Percentiles rank a stretch among this genome's conserved stretches.
phyloP scores from a whole-genome alignment of 331 rosid genomes.

The Phaseolus coccineus region DNA sequence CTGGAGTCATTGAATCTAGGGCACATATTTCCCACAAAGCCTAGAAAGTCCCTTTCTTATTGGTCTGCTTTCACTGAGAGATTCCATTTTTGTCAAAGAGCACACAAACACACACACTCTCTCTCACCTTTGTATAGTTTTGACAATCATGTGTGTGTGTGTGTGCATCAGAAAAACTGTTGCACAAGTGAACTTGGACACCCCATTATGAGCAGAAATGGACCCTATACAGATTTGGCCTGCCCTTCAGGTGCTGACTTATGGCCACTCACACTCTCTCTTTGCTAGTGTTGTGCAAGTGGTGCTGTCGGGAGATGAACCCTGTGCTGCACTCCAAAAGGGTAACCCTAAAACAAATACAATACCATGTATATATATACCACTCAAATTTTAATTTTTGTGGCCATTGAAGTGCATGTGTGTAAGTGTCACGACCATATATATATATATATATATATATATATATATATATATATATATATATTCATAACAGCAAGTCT shows the following conservation, averaged over 20 bases:
- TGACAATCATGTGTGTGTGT: not conserved
- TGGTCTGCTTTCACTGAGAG: conserved; percentile 42
- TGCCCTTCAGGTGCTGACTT: conserved; percentile 45
- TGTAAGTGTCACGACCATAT: not conserved
- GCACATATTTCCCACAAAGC: conserved; percentile 36
- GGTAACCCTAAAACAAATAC: not conserved
- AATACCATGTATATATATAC: not conserved
- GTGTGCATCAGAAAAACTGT: conserved; percentile 5
- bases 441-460: not conserved
- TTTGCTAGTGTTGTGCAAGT: conserved; percentile 42
- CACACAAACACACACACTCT: not conserved
- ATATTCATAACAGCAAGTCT: no score
- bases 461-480: not conserved
- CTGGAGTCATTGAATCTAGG: conserved; percentile 39
- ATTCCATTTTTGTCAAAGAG: conserved; percentile 50
- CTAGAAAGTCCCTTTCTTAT: conserved; percentile 47
- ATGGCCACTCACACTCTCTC: conserved; percentile 44
- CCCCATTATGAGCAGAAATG: conserved; percentile 49
- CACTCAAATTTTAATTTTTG: no score
- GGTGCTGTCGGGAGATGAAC: conserved; percentile 26
- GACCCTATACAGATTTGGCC: conserved; percentile 32
- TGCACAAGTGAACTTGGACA: conserved; percentile 38
- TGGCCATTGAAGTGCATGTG: not conserved
- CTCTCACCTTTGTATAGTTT: not conserved
- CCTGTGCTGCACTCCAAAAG: conserved; percentile 25